Base-by-base conservation (phyloP, 805 yeast species). In the Kuraishia capsulata region DNA sequence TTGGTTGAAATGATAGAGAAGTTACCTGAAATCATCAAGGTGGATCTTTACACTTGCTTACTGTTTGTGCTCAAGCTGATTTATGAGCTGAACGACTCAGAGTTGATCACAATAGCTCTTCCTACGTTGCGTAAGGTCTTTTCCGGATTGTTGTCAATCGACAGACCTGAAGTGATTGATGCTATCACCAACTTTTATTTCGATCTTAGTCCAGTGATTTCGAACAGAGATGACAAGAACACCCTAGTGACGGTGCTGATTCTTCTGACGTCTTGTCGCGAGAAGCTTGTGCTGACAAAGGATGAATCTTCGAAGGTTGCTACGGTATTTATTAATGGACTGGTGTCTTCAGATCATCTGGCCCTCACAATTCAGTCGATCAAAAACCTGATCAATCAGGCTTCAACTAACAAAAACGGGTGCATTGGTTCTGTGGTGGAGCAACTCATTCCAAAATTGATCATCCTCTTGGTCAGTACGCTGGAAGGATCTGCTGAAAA, bases 41-140 rank as follows among this genome's bases (percentile, higher is more conserved):
- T 65, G 10, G 97, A 90, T 53, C 59, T 90, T 21, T 76, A 75
- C 51, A 71, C 89, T 0, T 80, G 95, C 48, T 49, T 83, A 30
- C 57, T 89, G 19, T 79, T 70, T 48, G 68, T 81, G 5, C 71
- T 82, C 41, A 73, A 81, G 5, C 65, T 68, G 47, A 62, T 81
- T 37, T 73, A 71, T 50, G 71, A 73, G 48, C 61, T 64, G 33
- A 52, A 61, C 20, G 53, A 61, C 37, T 35, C 61, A 41, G 53
- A 61, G 47, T 50, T 76, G 6, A 63, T 75, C 11, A 76, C 86
- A 0, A 64, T 69, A 4, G 52, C 78, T 16, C 49, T 78, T 13
- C 74, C 78, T 1, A 56, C 72, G 4, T 58, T 77, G 49, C 77
- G 72, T 51, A 62, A 63, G 17, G 57, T 72, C 3, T 48, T 72